Evolutionary conservation across 2,329 filamentous ascomycete species (phyloP).

Genomic region (Thielaviopsis euricoi): DNA sequence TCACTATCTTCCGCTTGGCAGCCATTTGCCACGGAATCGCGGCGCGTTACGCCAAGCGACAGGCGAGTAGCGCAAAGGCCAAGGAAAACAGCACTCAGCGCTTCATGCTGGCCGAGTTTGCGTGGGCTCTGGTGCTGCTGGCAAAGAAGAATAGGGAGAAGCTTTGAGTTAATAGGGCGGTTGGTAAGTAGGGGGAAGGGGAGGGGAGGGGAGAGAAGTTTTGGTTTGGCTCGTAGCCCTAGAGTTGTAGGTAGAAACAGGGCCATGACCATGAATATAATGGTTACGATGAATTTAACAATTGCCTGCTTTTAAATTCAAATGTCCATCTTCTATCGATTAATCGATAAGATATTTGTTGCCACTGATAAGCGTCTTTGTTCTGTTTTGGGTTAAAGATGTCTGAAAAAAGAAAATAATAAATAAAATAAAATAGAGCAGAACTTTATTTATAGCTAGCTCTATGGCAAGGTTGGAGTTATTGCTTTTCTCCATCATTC

Average conservation of each 20-base stretch:
- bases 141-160: conserved; percentile 17
- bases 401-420: background rate
- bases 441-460: no score
- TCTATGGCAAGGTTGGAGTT: no score
- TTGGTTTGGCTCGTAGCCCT: conserved; percentile 13
- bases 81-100: conserved; percentile 53
- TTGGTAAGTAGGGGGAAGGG: background rate
- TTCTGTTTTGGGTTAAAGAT: background rate
- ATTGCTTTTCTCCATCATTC: no score
- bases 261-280: no score
- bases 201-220: conserved; percentile 16
- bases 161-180: conserved; percentile 11
- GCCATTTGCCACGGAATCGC: conserved; percentile 77
- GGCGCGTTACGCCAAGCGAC: conserved; percentile 64
- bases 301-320: no score
- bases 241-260: no score
- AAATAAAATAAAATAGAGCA: no score
- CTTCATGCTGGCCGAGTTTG: conserved; percentile 56
- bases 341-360: background rate
- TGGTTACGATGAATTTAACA: no score
- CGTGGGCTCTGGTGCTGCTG: conserved; percentile 54
- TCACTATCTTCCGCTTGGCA: conserved; percentile 42
- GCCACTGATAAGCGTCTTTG: no score
- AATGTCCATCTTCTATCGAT: no score
- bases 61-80: conserved; percentile 79